Evolutionary conservation across 768 basidiomycete species (phyloP), one percentile per base, ranked within the genome.

Genomic region (Termitomyces sp.): DNA sequence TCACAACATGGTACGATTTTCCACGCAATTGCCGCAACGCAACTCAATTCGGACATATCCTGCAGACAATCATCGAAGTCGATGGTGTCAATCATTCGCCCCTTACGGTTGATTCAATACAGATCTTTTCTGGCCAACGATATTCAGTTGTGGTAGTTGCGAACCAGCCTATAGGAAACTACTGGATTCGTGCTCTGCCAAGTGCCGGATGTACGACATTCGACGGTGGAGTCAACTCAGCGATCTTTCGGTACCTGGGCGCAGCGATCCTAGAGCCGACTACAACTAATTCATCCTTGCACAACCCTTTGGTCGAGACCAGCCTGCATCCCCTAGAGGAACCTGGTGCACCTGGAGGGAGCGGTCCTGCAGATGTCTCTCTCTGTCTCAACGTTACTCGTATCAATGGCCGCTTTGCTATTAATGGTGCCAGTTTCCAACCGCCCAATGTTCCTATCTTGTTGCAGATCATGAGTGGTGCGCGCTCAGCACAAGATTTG

Each of bases 1-100:
- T n/a, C 82, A 83, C 60, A 67, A 68, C 7, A 67, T 84, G 74
- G 77, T 49, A 22, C 5, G 57, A 28, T n/a, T 28, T 5, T 9
- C 9, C 1, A 6, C 22, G 2, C 2, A n/a, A n/a, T 1, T 4
- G 0, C n/a, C 28, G 16, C 8, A n/a, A 7, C 18, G 18, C 11
- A 20, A 20, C 8, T 32, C 16, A 8, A 56, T 4, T 1, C 56
- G 22, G n/a, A 15, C 20, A 57, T 35, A 15, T 24, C 16, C 12
- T 15, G 13, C 12, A 58, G 57, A 58, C 48, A 1, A 58, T 58
- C 4, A 58, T 58, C 36, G 57, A 58, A 50, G 57, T 58, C 48
- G 57, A 58, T n/a, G 48, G 57, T 5, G 48, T 58, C 20, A 50
- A 50, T 36, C 57, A 58, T 38, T 16, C 33, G 22, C 57, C 57